Evolutionary conservation across 306 rosid species (phyloP), one percentile per base, ranked within the genome.

Genomic region (Inga oerstediana): DNA sequence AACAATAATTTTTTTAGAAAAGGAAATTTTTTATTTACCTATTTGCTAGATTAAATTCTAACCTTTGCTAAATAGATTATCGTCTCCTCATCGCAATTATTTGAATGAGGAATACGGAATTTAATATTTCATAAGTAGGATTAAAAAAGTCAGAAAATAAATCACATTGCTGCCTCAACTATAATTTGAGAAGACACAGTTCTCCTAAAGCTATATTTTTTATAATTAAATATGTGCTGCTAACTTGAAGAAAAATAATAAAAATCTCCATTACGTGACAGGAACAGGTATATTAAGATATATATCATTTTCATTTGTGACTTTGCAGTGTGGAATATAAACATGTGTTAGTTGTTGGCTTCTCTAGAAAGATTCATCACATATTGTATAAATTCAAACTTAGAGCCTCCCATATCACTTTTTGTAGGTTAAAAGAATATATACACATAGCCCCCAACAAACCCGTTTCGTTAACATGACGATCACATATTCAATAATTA

Each of bases 311-410:
- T 62, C 68, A 27, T 24, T 27, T 24, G 30, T n/a, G 37, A 3
- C 68, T 62, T 62, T 62, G 10, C 8, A 62, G 17, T 24, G 68
- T 62, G 68, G 68, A 62, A 24, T 27, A 10, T 11, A 12, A 11
- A 22, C 68, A 27, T 14, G 71, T 32, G 71, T 32, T 65, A 65
- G 71, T 65, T 32, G 34, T 32, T 32, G 41, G 80, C 79, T 84
- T 81, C 74, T 22, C 81, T 3, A 59, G 66, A 84, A 77, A 58
- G 39, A 84, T 46, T 65, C 82, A 45, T 54, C 73, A 71, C 43
- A 6, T 5, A 64, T 64, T 75, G 52, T 17, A 11, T 11, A 78
- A 27, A 64, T 65, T 74, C n/a, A 52, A 30, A 32, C 43, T 65
- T 32, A 22, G 71, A 15, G 9, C 71, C 44, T 65, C 34, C 5